Evolutionary conservation across 176 grass and related monocot species (phyloP).

Genomic region (Eragrostis curvula): DNA sequence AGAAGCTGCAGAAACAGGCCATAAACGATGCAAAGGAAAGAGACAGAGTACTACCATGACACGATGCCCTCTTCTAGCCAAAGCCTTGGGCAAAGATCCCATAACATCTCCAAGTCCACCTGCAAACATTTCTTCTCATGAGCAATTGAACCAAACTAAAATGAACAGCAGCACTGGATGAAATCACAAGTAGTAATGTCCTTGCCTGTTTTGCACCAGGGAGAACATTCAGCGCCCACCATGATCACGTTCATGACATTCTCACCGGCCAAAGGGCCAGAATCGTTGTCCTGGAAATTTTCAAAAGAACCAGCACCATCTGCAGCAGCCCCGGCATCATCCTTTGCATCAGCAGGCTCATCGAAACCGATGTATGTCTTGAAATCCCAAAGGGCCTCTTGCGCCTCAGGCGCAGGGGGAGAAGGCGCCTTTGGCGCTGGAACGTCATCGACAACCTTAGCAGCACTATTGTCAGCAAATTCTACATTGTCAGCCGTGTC

Average conservation of each 20-base stretch:
- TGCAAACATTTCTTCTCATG: constrained; percentile 27
- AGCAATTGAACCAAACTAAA: constrained; percentile 14
- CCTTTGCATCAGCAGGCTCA: constrained; percentile 23
- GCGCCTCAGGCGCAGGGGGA: not conserved
- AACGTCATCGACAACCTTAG: constrained; percentile 16
- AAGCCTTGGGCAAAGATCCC: constrained; percentile 91
- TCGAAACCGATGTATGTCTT: constrained; percentile 47
- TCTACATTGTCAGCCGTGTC: not conserved
- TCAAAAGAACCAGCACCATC: constrained; percentile 45
- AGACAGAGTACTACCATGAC: constrained; percentile 70
- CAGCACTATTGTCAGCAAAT: not conserved
- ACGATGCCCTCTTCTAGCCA: constrained; percentile 95
- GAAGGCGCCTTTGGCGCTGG: constrained; percentile 11
- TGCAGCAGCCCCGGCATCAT: not conserved
- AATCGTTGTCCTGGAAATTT: constrained; percentile 46
- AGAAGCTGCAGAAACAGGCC: not conserved
- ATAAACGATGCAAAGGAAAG: not conserved
- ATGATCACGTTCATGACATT: constrained; percentile 97
- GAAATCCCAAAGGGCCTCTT: constrained; percentile 38
- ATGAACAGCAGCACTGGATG: not conserved
- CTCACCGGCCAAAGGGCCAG: constrained; percentile 70
- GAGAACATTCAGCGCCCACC: constrained; percentile 86
- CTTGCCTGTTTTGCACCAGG: constrained; percentile 95
- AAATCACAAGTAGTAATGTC: not conserved
- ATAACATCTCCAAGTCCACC: constrained; percentile 98